Evolutionary conservation across 352 stramenopile genomes (phyloP), one percentile per base, ranked within the genome.

Genomic region (Phytophthora melonis): DNA sequence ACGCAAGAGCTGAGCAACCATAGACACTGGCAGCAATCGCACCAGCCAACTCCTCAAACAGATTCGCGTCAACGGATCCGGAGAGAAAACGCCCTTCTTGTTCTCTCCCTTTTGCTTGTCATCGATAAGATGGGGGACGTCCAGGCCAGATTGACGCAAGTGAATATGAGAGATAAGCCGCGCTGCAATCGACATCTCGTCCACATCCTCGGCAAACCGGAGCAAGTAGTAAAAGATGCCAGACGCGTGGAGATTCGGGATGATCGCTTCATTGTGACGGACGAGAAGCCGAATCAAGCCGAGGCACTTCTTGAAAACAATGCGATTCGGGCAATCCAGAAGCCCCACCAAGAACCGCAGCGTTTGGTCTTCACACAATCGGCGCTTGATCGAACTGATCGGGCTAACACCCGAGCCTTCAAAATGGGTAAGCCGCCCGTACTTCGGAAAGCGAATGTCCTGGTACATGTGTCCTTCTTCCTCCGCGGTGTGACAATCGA

Each of bases 161-260:
- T 96, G 90, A 58, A 96, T 90, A 68, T 93, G 83, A 27, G 85
- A 92, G 6, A 96, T 92, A 58, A 96, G 75, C 25, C 86, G 80
- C 5, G 88, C 90, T 2, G 89, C 88, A 57, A 95, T 81, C 5
- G 86, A 80, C 90, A 96, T 96, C 54, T 96, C 90, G 41, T 95
- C 88, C 21, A 91, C 86, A 68, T 95, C 89, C 53, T 91, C 75
- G 7, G 90, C 79, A 54, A 93, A 95, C 3, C 86, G 84, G 32
- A 97, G 81, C 47, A 97, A 72, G 58, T 95, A 97, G 57, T 97
- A 97, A 72, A 97, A 97, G 5, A 97, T 84, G 5, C 90, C 90
- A 5, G 90, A 95, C 1, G 87, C 86, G 53, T 97, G 89, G 0
- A 97, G 80, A 59, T 84, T 91, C 16, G 88, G 90, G 30, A 97